Base-by-base conservation (phyloP, 148 eudicot genomes). In the Bassia scoparia region DNA sequence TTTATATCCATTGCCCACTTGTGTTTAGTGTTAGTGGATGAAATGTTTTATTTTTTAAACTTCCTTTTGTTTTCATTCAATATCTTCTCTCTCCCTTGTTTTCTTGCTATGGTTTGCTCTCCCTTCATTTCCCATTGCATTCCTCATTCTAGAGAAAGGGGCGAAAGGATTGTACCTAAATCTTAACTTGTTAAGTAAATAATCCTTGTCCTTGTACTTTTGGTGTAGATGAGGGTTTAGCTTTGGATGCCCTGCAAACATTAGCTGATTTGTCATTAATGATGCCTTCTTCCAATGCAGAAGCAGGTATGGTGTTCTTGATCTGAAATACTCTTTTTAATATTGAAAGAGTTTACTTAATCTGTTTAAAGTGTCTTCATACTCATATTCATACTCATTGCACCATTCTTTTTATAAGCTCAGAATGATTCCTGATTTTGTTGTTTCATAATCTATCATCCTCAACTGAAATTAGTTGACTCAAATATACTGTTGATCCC, bases 241-340 rank as follows among this genome's bases (percentile, higher is more conserved):
- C 89, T 29, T 89, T 96, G 76, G 97, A 90, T 74, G 99, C 97
- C 54, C 79, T 96, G 87, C 94, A 92, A 79, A 82, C 99, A 43
- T 81, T 96, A 78, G 99, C 99, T 75, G 96, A 96, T 82, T 77
- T 92, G 86, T 95, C 99, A 24, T 37, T 89, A 69, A 89, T 92
- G 97, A 87, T 90, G 96, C 97, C 97, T 9, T 73, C 83, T 46
- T 68, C 81, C 60, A 83, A 82, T 65, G 79, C 70, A 71, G 97
- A 89, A 77, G 84, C 81, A 77, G 98, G 98, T 91, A 84, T 61
- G 27, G 44, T 58, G 21, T 56, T 31, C 41, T 18, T 63, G 60
- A 34, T 63, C 38, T 31, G 62, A 66, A 37, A 49, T 2, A 16
- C 49, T 38, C n/a, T 61, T 10, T 35, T 72, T 52, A 29, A 3